Evolutionary conservation across 192 early-diverging fungal genomes (phyloP), one percentile per base, ranked within the genome.

Genomic region (Coemansia sp.): DNA sequence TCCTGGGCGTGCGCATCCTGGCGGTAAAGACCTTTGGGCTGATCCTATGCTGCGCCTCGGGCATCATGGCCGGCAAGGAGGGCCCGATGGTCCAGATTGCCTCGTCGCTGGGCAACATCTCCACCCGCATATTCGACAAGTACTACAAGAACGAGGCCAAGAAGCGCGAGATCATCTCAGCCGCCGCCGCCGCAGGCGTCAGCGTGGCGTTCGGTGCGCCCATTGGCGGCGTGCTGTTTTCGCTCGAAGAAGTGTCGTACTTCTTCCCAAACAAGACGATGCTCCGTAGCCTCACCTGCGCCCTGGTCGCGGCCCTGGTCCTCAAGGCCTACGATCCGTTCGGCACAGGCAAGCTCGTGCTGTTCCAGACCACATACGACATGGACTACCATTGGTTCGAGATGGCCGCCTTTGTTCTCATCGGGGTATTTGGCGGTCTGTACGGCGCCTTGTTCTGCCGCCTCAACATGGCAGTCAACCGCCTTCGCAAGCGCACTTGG

Each of bases 161-260:
- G 50, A 86, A 86, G 40, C 80, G 95, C 35, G 95, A 98, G 64
- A 90, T 96, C 35, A 62, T 98, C 40, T 93, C 91, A 2, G 94
- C 93, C 9, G 81, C 91, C 0, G 83, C 91, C 2, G 91, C 92
- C 8, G 89, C 94, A 3, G 95, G 95, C 31, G 86, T 98, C 7
- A 84, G 89, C 20, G 90, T 93, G 16, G 95, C 95, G 0, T 98
- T 98, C 70, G 95, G 93, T 18, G 89, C 94, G 1, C 95, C 95
- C 0, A 93, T 98, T 51, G 95, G 95, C 29, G 94, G 93, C 4
- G 93, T 96, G 11, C 68, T 97, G 42, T 94, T 96, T 54, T 87
- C 88, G 21, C 69, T 98, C 16, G 95, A 98, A 54, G 91, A 94
- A 51, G 86, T 94, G 43, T 86, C 84, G 36, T 94, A 92, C 50